A percentile compares a stretch with the other conserved stretches of the same genome.
Evolutionary conservation across 2,329 filamentous ascomycete genomes (phyloP).

Genomic region (Neofusicoccum ribis): DNA sequence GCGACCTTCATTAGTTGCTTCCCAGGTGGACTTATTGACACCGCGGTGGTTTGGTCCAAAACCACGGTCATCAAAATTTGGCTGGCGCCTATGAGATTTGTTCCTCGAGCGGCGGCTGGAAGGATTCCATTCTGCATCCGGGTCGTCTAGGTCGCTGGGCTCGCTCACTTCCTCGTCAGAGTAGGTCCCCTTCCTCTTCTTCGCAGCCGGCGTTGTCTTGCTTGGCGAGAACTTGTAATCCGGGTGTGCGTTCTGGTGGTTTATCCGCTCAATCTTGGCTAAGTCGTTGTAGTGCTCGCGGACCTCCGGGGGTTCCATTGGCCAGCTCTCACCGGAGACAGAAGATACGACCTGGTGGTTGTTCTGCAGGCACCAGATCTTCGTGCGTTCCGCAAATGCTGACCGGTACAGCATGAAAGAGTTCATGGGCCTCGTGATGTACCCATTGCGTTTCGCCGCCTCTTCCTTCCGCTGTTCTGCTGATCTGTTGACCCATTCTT

Average conservation of each 20-base stretch:
- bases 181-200: slow-evolving; percentile 51
- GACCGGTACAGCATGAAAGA: slow-evolving; percentile 98
- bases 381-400: slow-evolving; percentile 83
- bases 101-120: slow-evolving; percentile 26
- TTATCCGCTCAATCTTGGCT: slow-evolving; percentile 77
- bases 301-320: slow-evolving; percentile 71
- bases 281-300: slow-evolving; percentile 75
- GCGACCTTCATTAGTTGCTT: slow-evolving; percentile 53
- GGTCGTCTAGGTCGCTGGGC: slow-evolving; percentile 44
- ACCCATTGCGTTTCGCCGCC: slow-evolving; percentile 69
- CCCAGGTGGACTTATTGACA: slow-evolving; percentile 53
- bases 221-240: slow-evolving; percentile 92
- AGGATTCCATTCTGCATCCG: slow-evolving; percentile 37
- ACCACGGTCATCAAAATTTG: slow-evolving; percentile 28
- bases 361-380: slow-evolving; percentile 76
- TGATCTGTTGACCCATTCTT: slow-evolving; percentile 73
- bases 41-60: slow-evolving; percentile 32
- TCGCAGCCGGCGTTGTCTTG: slow-evolving; percentile 55
- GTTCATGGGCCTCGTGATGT: slow-evolving; percentile 92
- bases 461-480: slow-evolving; percentile 66
- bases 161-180: slow-evolving; percentile 42
- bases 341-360: slow-evolving; percentile 93
- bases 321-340: slow-evolving; percentile 86
- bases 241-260: slow-evolving; percentile 83
- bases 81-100: slow-evolving; percentile 4